phyloP scores from a whole-genome alignment of 2,329 filamentous ascomycete genomes.

The Penicillium freii region DNA sequence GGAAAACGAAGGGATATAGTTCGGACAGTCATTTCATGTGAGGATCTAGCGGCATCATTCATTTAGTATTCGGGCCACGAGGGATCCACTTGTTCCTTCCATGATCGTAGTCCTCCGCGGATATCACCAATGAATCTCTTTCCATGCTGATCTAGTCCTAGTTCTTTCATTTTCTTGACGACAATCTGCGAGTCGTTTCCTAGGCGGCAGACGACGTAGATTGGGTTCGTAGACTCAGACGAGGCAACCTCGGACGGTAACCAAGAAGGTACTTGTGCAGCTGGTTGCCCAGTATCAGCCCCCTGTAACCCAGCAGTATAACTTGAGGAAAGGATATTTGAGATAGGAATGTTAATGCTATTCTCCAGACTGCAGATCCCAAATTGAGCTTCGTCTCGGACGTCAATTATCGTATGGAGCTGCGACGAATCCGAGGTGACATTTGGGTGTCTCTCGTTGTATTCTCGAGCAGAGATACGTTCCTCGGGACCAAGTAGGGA shows the following conservation, averaged over 20 bases:
- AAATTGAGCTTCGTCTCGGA: constrained; percentile 80
- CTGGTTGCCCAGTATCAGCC: neutral
- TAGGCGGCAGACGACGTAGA: constrained; percentile 49
- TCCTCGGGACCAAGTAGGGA: constrained; percentile 61
- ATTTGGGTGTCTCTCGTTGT: constrained; percentile 38
- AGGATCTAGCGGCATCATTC: neutral
- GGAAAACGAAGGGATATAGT: neutral
- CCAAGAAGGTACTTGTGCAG: constrained; percentile 25
- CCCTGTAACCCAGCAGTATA: neutral
- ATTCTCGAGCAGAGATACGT: constrained; percentile 65
- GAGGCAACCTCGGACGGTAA: constrained; percentile 27
- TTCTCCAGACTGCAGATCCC: constrained; percentile 73
- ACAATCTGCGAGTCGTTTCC: constrained; percentile 51
- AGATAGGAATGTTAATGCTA: constrained; percentile 61
- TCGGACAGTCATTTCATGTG: neutral
- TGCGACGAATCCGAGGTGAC: neutral
- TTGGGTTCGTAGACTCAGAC: constrained; percentile 28
- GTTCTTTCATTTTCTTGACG: constrained; percentile 42
- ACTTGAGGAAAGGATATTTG: constrained; percentile 37
- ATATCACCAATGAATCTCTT: constrained; percentile 42
- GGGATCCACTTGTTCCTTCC: constrained; percentile 43
- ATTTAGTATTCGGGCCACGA: constrained; percentile 42
- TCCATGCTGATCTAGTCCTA: constrained; percentile 36
- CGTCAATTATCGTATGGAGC: constrained; percentile 69
- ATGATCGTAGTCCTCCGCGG: constrained; percentile 44